Evolutionary conservation across 192 early-diverging fungal genomes (phyloP).

Genomic region (Geranomyces variabilis): DNA sequence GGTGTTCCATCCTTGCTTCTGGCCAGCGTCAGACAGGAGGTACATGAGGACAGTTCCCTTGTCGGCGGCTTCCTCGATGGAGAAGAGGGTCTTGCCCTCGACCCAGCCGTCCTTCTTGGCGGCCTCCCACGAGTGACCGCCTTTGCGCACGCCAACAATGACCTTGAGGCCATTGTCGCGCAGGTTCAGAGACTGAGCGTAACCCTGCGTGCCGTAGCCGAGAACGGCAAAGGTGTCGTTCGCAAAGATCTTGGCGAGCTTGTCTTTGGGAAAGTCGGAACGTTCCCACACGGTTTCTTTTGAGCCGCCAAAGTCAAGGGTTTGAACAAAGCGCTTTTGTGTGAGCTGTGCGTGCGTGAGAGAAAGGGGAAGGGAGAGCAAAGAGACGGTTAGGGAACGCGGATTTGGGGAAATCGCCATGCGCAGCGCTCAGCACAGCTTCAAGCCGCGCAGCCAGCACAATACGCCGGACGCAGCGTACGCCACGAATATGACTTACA

Average conservation of each 20-base stretch:
- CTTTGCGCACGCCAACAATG: constrained; percentile 90
- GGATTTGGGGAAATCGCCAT: not conserved
- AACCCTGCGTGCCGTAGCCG: constrained; percentile 95
- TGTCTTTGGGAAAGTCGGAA: constrained; percentile 88
- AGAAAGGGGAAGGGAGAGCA: not conserved
- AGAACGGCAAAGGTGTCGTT: constrained; percentile 91
- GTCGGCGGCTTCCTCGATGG: constrained; percentile 85
- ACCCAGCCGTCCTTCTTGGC: constrained; percentile 95
- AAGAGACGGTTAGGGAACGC: not conserved
- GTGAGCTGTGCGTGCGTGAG: constrained; percentile 2
- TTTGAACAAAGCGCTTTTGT: constrained; percentile 77
- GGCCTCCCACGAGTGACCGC: constrained; percentile 85
- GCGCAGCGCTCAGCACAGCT: not conserved
- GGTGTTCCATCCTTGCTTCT: constrained; percentile 86
- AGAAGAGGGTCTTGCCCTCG: constrained; percentile 92
- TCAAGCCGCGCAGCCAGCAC: not conserved
- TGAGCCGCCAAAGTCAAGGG: constrained; percentile 91
- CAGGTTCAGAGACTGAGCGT: constrained; percentile 90
- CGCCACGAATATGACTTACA: not conserved
- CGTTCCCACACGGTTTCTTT: constrained; percentile 94
- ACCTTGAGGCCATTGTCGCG: constrained; percentile 97
- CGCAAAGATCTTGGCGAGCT: constrained; percentile 87
- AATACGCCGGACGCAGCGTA: not conserved
- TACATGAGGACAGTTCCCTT: constrained; percentile 93
- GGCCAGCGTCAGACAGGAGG: constrained; percentile 94